Base-by-base conservation (phyloP, 495 filamentous ascomycete genomes). In the Penicillium waksmanii region DNA sequence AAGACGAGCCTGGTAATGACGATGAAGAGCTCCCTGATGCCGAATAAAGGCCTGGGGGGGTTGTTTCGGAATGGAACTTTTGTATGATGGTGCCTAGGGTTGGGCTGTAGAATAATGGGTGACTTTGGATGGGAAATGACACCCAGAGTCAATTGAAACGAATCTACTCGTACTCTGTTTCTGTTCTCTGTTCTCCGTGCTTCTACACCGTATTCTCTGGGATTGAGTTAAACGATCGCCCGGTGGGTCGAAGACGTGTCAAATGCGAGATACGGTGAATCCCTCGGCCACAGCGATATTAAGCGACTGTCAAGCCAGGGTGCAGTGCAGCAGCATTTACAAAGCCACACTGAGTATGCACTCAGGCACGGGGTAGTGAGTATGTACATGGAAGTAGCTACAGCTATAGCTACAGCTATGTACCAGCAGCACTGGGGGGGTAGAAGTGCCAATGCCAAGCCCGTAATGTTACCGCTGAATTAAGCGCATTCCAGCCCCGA, bases 1-100 rank as follows among this genome's bases (percentile, higher is more conserved):
- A 65, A 31, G 58, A 73, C 10, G 76, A 79, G 53, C 70, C 75
- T 31, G 78, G 71, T 7, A 77, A 72, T 51, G 74, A 77, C 56
- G 76, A 72, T n/a, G 73, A 78, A 53, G 70, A 74, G 42, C 57
- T 70, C 54, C 56, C 64, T 17, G 58, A 66, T 18, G 71, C 74
- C 34, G 63, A 78, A 53, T 61, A 64, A 42, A 5, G 33, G 54
- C 23, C 12, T 38, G 23, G 31, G 40, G 23, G 23, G 11, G 2
- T 31, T 31, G 15, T 46, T 55, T 12, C 34, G 13, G 18, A 44
- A 46, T 11, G 9, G 23, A 23, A 33, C 11, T 46, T 10, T 33
- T 31, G 12, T 50, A 44, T 44, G 42, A 50, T 50, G 47, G 11
- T 33, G 47, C 21, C 15, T 4, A 5, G 4, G n/a, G 15, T n/a